phyloP scores from a whole-genome alignment of 139 green algal species.

The Raphidocelis subcapitata region DNA sequence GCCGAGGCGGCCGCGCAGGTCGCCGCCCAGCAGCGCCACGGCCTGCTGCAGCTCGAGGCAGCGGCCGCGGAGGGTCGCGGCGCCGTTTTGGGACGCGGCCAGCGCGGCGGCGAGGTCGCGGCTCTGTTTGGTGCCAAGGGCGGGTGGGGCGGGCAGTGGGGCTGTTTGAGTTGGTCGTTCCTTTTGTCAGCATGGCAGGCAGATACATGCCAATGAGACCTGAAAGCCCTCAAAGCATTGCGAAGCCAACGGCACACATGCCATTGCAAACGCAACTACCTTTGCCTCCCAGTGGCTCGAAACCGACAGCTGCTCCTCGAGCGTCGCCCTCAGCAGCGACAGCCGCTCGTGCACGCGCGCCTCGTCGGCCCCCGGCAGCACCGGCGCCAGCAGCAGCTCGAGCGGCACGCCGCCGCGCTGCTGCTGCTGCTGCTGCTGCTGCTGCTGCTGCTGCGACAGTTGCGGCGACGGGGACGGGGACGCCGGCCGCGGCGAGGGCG shows the following conservation, averaged over 20 bases:
- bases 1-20: slow-evolving; percentile 32
- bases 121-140: too few species aligned
- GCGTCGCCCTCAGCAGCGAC: slow-evolving; percentile 13
- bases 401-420: neutral
- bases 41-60: slow-evolving; percentile 26
- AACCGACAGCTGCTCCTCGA: slow-evolving; percentile 11
- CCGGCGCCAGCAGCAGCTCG: slow-evolving; percentile 23
- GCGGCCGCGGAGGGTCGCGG: slow-evolving; percentile 13
- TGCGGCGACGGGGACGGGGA: too few species aligned
- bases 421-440: too few species aligned
- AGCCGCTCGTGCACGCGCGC: slow-evolving; percentile 13
- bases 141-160: too few species aligned
- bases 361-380: slow-evolving; percentile 22
- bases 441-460: too few species aligned
- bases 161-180: too few species aligned
- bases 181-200: too few species aligned
- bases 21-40: slow-evolving; percentile 32
- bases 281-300: slow-evolving; percentile 15
- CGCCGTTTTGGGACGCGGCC: slow-evolving; percentile 19
- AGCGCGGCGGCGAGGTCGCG: too few species aligned
- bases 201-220: too few species aligned
- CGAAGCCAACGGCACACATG: too few species aligned
- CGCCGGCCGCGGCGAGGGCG: too few species aligned
- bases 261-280: slow-evolving; percentile 4
- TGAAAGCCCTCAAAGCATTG: too few species aligned